Evolutionary conservation across 495 filamentous ascomycete species (phyloP), one percentile per base, ranked within the genome.

Genomic region (Trichoderma erinaceum): DNA sequence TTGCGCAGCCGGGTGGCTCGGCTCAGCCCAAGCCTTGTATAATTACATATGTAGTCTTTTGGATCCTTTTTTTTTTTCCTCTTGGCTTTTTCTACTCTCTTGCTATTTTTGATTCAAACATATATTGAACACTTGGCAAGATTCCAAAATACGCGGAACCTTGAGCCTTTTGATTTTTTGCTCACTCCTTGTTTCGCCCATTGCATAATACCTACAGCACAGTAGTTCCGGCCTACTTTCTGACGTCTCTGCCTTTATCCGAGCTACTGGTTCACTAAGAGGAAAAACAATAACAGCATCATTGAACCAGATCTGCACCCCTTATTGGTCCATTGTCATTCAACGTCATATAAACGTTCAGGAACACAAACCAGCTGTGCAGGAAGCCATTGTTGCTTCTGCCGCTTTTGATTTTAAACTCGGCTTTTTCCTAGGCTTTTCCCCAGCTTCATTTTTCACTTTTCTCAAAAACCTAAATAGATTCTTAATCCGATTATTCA

Each of bases 1-100:
- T 23, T 23, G 52, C 52, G 1, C 21, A 23, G 52, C 56, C 56
- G 56, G 56, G 56, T 61, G 56, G 56, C 56, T 61, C 56, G 56
- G 56, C 56, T 56, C 16, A 10, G 2, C 10, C 56, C 15, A 23
- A 13, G 23, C 23, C 25, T 25, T 29, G 56, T 61, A n/a, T 21
- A 29, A 21, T 13, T 58, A 29, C 7, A 27, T 27, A 7, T 25
- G 29, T 29, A 29, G 29, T 29, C 29, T 29, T 25, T 32, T 61
- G 12, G 12, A 61, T 61, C 50, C 18, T 52, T 52, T 18, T 52
- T 18, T 52, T 44, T 7, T 11, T 1, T 23, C 7, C 21, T 56
- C 50, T 56, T 56, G 16, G 50, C 50, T 11, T 52, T 52, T 13
- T 21, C 18, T 7, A n/a, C 12, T 52, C 48, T 21, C 12, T 21